phyloP scores from a whole-genome alignment of 2,329 filamentous ascomycete species.

The Basipetospora sp. region DNA sequence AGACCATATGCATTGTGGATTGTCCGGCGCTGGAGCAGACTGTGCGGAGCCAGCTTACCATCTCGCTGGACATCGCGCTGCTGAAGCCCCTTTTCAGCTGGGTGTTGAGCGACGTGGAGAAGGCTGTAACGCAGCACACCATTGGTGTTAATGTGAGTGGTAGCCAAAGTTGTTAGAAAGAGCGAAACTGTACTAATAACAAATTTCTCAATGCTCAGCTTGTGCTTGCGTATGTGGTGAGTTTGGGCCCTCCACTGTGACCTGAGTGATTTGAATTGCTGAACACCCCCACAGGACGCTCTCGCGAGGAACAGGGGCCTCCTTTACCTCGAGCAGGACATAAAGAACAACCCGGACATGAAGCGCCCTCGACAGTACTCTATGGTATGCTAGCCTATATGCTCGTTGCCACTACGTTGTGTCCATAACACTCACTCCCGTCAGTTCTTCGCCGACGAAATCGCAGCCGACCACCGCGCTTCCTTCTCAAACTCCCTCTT shows the following conservation, averaged over 20 bases:
- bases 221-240: constrained; percentile 1
- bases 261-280: no score
- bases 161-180: not conserved
- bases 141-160: constrained; percentile 1
- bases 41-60: not conserved
- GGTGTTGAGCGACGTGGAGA: not conserved
- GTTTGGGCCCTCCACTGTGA: not conserved
- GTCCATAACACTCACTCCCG: no score
- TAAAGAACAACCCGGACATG: not conserved
- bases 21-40: not conserved
- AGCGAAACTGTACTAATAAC: no score
- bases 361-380: not conserved
- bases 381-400: no score
- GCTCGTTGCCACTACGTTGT: no score
- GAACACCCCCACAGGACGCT: not conserved
- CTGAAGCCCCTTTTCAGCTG: constrained; percentile 2
- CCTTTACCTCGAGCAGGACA: not conserved
- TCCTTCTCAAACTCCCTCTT: constrained; percentile 4
- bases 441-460: not conserved
- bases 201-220: no score
- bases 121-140: constrained; percentile 1
- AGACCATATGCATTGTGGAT: constrained; percentile 3
- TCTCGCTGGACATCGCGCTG: not conserved
- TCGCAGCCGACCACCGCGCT: not conserved
- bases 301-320: constrained; percentile 1